Percentiles rank a stretch among this genome's conserved stretches.
Evolutionary conservation across 768 basidiomycete genomes (phyloP).

Genomic region (Leucogyrophana mollusca): DNA sequence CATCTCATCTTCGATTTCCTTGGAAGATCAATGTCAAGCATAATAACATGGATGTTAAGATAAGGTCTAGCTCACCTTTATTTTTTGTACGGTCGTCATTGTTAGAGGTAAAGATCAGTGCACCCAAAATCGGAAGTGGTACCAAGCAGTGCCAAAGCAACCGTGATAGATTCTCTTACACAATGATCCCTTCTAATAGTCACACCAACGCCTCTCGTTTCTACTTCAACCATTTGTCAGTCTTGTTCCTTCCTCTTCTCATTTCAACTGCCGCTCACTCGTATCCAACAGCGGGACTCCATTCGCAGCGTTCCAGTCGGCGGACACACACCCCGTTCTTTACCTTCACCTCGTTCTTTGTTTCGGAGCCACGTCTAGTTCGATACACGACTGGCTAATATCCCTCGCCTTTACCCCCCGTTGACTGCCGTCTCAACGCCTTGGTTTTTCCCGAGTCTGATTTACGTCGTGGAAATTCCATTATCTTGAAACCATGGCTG

Average conservation of each 20-base stretch:
- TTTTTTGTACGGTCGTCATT: constrained; percentile 91
- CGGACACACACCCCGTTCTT: constrained; percentile 13
- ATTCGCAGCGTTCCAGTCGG: neutral
- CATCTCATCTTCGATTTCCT: constrained; percentile 99
- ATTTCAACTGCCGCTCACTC: constrained; percentile 13
- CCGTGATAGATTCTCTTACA: too few relatives aligned
- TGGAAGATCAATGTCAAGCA: constrained; percentile 9
- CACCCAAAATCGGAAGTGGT: constrained; percentile 1
- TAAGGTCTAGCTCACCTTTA: constrained; percentile 53
- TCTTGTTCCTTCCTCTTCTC: constrained; percentile 21
- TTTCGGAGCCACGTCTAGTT: constrained; percentile 11
- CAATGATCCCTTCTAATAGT: neutral
- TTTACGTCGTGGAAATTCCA: constrained; percentile 14
- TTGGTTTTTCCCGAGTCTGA: constrained; percentile 22
- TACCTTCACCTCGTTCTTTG: constrained; percentile 25
- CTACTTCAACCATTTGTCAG: neutral
- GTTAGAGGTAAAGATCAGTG: constrained; percentile 2
- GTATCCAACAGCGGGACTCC: constrained; percentile 3
- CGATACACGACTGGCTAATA: constrained; percentile 36
- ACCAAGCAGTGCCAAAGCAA: constrained; percentile 9
- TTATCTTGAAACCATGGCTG: constrained; percentile 17
- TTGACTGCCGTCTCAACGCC: constrained; percentile 18
- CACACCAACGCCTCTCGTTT: neutral
- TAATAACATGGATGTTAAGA: constrained; percentile 14
- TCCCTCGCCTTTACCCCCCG: constrained; percentile 21